phyloP scores from a whole-genome alignment of 179 eudicot species.

The Spergularia azorica region DNA sequence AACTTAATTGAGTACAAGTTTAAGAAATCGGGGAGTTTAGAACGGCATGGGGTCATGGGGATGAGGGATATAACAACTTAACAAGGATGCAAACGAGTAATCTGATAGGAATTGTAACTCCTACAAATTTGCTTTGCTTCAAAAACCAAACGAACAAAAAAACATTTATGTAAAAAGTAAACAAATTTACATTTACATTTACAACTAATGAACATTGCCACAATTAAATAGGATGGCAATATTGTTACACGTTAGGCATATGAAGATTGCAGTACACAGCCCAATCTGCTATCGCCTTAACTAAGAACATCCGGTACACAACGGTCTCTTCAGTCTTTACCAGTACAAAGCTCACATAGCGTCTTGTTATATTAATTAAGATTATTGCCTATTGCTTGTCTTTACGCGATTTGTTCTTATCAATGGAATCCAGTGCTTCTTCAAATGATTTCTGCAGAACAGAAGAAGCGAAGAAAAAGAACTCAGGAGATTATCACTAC shows the following conservation, averaged over 20 bases:
- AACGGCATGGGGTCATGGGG: no score
- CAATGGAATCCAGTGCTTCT: conserved; percentile 56
- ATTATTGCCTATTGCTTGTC: conserved; percentile 19
- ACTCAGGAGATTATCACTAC: not conserved
- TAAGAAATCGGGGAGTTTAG: no score
- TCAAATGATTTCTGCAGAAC: conserved; percentile 65
- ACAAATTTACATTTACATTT: not conserved
- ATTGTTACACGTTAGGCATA: not conserved
- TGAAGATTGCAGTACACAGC: not conserved
- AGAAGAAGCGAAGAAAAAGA: not conserved
- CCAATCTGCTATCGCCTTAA: not conserved
- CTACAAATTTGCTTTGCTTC: no score
- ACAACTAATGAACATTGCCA: not conserved
- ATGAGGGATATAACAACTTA: no score
- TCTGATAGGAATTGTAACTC: no score
- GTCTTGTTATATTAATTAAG: not conserved
- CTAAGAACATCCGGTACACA: not conserved
- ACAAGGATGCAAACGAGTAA: no score
- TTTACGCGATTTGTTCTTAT: conserved; percentile 44
- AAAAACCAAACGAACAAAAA: no score
- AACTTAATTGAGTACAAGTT: no score
- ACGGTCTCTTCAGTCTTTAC: conserved; percentile 3
- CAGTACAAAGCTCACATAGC: not conserved
- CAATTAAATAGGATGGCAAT: not conserved
- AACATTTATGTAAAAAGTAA: not conserved